Conservation (phyloP, 1,139 yeast species). For the Kluyveromyces sp. region DNA sequence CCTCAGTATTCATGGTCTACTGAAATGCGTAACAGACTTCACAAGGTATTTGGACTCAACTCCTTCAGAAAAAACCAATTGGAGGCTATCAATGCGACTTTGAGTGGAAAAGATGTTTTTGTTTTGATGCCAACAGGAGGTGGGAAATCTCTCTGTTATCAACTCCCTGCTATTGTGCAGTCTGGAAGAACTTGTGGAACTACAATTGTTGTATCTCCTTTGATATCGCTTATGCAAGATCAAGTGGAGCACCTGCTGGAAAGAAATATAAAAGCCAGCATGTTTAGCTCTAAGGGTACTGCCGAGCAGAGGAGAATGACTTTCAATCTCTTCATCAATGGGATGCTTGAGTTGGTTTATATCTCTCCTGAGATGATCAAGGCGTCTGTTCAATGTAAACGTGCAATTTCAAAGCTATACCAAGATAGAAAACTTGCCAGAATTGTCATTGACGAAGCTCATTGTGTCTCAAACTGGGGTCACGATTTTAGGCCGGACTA, state of each 20-base stretch:
- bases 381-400: constrained; percentile 63
- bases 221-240: constrained; percentile 95
- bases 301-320: constrained; percentile 59
- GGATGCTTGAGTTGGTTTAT: constrained; percentile 69
- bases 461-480: constrained; percentile 98
- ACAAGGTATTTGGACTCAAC: constrained; percentile 52
- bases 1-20: constrained; percentile 47
- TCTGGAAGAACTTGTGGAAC: constrained; percentile 75
- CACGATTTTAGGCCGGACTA: constrained; percentile 98
- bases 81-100: constrained; percentile 78
- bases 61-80: constrained; percentile 78
- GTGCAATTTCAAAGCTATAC: constrained; percentile 54
- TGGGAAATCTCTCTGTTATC: constrained; percentile 94
- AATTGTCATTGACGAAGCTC: constrained; percentile 95
- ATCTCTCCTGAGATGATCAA: constrained; percentile 94
- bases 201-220: constrained; percentile 88
- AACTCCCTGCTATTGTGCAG: constrained; percentile 79
- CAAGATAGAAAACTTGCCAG: constrained; percentile 59
- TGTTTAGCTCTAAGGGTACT: constrained; percentile 75
- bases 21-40: constrained; percentile 57
- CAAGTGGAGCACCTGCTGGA: constrained; percentile 77
- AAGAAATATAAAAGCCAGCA: constrained; percentile 70
- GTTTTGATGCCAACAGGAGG: constrained; percentile 99
- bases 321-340: constrained; percentile 55
- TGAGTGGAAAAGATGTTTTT: constrained; percentile 79